phyloP scores from a whole-genome alignment of 2,329 filamentous ascomycete species.

The Colletotrichum shisoi region DNA sequence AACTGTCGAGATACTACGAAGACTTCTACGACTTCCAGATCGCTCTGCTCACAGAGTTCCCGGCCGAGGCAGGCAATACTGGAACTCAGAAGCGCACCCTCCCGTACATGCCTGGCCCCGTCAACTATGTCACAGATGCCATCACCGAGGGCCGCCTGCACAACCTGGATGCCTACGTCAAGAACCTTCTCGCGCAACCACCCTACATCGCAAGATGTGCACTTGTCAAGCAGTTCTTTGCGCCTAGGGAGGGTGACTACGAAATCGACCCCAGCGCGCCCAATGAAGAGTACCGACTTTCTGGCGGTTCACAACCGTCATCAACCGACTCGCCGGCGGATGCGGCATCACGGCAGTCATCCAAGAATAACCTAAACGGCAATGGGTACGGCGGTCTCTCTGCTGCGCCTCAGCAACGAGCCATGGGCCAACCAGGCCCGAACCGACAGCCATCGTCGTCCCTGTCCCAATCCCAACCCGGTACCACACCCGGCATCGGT shows the following conservation, averaged over 20 bases:
- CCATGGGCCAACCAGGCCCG: slow-evolving; percentile 52
- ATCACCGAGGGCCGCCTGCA: slow-evolving; percentile 93
- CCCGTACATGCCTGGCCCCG: slow-evolving; percentile 97
- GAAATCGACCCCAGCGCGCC: slow-evolving; percentile 79
- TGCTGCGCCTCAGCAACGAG: slow-evolving; percentile 53
- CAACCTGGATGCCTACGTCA: slow-evolving; percentile 94
- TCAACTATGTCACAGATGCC: slow-evolving; percentile 96
- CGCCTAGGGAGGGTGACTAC: slow-evolving; percentile 87
- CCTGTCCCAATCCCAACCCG: slow-evolving; percentile 64
- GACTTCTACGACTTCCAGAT: slow-evolving; percentile 99
- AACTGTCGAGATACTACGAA: slow-evolving; percentile 92
- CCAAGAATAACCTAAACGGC: slow-evolving; percentile 69
- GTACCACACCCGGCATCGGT: slow-evolving; percentile 60
- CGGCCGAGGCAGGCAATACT: slow-evolving; percentile 88
- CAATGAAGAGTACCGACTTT: slow-evolving; percentile 76
- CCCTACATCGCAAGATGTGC: slow-evolving; percentile 83
- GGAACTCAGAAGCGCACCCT: slow-evolving; percentile 80
- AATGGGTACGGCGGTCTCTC: slow-evolving; percentile 62
- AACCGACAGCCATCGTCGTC: slow-evolving; percentile 58
- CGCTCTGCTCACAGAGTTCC: slow-evolving; percentile 88
- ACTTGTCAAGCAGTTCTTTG: slow-evolving; percentile 89
- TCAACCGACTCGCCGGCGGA: slow-evolving; percentile 68
- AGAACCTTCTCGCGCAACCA: slow-evolving; percentile 84
- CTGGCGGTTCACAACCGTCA: slow-evolving; percentile 72
- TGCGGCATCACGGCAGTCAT: slow-evolving; percentile 70